Evolutionary conservation across 2,329 filamentous ascomycete species (phyloP), one percentile per base, ranked within the genome.

Genomic region (Aureobasidium sp.): DNA sequence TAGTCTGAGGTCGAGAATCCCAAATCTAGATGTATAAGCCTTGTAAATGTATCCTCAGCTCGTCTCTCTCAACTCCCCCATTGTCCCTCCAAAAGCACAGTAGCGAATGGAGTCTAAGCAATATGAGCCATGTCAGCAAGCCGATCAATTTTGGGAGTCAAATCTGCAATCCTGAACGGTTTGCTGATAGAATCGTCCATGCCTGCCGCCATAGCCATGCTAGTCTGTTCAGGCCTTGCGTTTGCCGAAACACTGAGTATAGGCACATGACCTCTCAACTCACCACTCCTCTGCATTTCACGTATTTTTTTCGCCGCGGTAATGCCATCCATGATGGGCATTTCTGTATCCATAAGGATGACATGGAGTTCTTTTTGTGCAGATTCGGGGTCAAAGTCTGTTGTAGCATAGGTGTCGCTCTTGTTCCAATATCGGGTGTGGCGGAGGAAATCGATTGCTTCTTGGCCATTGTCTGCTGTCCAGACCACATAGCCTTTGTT

Each of bases 211-310:
- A 89, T 83, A 59, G 89, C 88, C 66, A 82, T 85, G 66, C 83
- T 81, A 63, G 90, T 86, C 73, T 92, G 88, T 76, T 90, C 87
- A 4, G 83, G 81, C 69, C 89, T 79, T 36, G 88, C 89, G 72
- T 92, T 92, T 1, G 89, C 89, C 36, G 88, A 91, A n/a, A 89
- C 87, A 21, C 86, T 87, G 67, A 91, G 88, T 66, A 90, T 89
- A 3, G 88, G 87, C 15, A 90, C 83, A 68, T 90, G 87, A 54
- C 78, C 76, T 25, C 80, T 77, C 50, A 89, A 81, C 30, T 79
- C 81, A n/a, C 84, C 84, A 55, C 83, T 78, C 49, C 75, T 75
- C 70, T 92, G 87, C 21, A 89, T 76, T 63, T 86, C 80, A 16
- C 89, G 81, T 58, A 93, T 91, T 63, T 78, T 82, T 42, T 81